A percentile compares a stretch with the other conserved stretches of the same genome.
These are phyloP conservation scores for Phytophthora idaei DNA, from an alignment of 352 stramenopile species.

Conservation along the genomic window DNA sequence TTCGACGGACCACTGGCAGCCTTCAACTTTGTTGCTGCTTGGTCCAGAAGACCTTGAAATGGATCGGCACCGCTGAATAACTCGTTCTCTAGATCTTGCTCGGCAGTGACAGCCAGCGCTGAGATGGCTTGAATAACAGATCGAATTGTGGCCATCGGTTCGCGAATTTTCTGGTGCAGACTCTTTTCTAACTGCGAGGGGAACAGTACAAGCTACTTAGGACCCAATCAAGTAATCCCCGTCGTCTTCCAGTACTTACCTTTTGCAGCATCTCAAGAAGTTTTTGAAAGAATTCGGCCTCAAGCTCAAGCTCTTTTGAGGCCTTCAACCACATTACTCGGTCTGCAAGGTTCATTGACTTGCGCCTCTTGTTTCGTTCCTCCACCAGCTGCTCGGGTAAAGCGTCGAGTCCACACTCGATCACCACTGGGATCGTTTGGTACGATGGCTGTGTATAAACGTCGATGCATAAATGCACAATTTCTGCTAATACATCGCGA, in stretches of 20 bases:
- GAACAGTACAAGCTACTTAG: background rate
- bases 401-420: slow-evolving; percentile 22
- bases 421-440: slow-evolving; percentile 12
- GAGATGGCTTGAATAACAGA: slow-evolving; percentile 31
- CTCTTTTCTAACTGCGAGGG: slow-evolving; percentile 29
- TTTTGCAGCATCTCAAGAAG: slow-evolving; percentile 29
- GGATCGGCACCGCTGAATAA: slow-evolving; percentile 17
- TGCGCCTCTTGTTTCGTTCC: slow-evolving; percentile 24
- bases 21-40: slow-evolving; percentile 20
- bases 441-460: slow-evolving; percentile 22
- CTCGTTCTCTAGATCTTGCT: slow-evolving; percentile 33
- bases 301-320: slow-evolving; percentile 36
- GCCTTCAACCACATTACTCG: slow-evolving; percentile 45
- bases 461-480: slow-evolving; percentile 48
- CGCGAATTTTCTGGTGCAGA: slow-evolving; percentile 29
- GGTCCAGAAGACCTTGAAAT: slow-evolving; percentile 40
- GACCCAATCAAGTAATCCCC: background rate
- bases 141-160: slow-evolving; percentile 36
- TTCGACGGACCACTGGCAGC: background rate
- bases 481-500: slow-evolving; percentile 41
- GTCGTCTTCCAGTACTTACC: slow-evolving; percentile 8
- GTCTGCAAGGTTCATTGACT: slow-evolving; percentile 28
- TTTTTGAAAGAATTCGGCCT: slow-evolving; percentile 23
- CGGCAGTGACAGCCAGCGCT: slow-evolving; percentile 18
- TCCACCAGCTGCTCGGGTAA: slow-evolving; percentile 33